Conservation (phyloP, 108 stramenopile genomes). For the Bacterosira constricta region DNA sequence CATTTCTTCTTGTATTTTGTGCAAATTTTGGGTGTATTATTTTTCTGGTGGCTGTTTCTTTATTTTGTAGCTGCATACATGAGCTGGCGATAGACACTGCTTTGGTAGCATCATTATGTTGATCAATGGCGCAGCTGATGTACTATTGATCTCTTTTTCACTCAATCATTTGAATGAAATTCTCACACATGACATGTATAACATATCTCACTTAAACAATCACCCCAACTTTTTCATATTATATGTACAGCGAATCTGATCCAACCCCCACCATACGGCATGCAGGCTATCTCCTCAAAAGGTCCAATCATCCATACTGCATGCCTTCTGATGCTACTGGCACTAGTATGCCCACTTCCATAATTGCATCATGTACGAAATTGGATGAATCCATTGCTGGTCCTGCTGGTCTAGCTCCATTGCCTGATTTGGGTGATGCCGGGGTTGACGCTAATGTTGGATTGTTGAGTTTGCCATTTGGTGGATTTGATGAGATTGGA, state of each 20-base stretch:
- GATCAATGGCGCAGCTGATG: no score
- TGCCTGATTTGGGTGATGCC: conserved; percentile 17
- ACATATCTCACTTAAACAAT: background rate
- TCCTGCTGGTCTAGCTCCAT: conserved; percentile 1
- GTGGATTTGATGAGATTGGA: background rate
- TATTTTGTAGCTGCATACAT: no score
- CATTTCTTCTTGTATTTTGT: no score
- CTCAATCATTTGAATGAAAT: no score
- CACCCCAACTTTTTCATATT: background rate
- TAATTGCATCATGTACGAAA: background rate
- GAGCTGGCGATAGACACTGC: no score
- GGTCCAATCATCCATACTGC: conserved; percentile 36
- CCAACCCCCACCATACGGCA: conserved; percentile 26
- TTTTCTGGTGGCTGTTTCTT: no score
- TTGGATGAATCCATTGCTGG: background rate
- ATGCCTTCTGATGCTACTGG: conserved; percentile 2
- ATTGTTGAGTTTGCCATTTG: background rate
- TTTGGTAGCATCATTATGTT: no score
- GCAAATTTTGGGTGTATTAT: no score
- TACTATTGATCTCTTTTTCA: no score
- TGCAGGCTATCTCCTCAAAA: conserved; percentile 44
- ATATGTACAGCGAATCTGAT: conserved; percentile 10
- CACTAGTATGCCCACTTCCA: background rate
- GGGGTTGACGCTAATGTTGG: background rate
- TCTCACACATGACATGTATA: no score